Conservation (phyloP, 1,284 basidiomycete genomes). For the Trichosporon ovoides region DNA sequence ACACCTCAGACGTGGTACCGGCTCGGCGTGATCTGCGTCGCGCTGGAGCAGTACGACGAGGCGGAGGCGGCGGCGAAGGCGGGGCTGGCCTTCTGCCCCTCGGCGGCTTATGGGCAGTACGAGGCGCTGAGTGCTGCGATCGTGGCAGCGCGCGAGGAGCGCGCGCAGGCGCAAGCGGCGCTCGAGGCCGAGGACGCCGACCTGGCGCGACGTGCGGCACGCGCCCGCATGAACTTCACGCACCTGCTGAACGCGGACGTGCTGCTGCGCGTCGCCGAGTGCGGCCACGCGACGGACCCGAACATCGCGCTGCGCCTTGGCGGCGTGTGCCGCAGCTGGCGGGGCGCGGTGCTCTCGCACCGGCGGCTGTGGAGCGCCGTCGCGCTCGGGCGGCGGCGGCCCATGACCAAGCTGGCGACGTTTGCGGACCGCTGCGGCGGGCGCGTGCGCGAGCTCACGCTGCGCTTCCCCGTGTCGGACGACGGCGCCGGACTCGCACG, state of each 20-base stretch:
- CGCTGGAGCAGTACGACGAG: constrained; percentile 13
- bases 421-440: constrained; percentile 24
- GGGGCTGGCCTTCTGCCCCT: background rate
- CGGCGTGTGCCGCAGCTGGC: constrained; percentile 32
- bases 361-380: constrained; percentile 26
- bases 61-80: constrained; percentile 5
- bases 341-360: constrained; percentile 19
- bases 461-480: background rate
- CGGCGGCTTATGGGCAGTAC: background rate
- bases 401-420: constrained; percentile 17
- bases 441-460: constrained; percentile 16
- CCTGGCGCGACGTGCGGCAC: background rate
- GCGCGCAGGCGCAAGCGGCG: background rate
- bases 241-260: constrained; percentile 31
- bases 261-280: constrained; percentile 28
- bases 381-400: constrained; percentile 22
- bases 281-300: constrained; percentile 21
- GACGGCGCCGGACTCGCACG: background rate
- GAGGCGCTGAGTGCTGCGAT: background rate
- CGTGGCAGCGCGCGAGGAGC: background rate
- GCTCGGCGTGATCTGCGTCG: constrained; percentile 23
- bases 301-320: constrained; percentile 28
- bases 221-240: constrained; percentile 25
- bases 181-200: constrained; percentile 6
- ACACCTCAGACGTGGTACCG: constrained; percentile 33